A percentile compares a stretch with the other conserved stretches of the same genome.
Conservation (phyloP, 768 basidiomycete species). For the Boletellus emodensis region DNA sequence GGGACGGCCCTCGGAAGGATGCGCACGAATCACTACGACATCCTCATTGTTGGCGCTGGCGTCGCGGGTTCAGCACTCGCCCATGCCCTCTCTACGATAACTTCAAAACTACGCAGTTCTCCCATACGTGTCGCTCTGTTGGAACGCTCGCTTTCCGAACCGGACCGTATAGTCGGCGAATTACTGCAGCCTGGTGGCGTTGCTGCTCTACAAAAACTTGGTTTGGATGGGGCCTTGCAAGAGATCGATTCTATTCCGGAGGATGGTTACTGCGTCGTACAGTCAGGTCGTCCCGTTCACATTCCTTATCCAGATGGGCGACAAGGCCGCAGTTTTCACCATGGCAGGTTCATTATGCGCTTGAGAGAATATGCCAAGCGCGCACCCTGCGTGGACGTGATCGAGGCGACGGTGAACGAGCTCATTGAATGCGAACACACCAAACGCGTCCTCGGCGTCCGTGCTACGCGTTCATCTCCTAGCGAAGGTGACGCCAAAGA, state of each 20-base stretch:
- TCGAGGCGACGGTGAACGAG: slow-evolving; percentile 81
- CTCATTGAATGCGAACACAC: slow-evolving; percentile 57
- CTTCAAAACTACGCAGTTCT: slow-evolving; percentile 36
- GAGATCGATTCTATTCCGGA: slow-evolving; percentile 84
- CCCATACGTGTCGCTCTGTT: slow-evolving; percentile 79
- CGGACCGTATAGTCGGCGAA: slow-evolving; percentile 97
- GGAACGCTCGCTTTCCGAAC: slow-evolving; percentile 88
- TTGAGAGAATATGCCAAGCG: slow-evolving; percentile 62
- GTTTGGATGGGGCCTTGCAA: slow-evolving; percentile 70
- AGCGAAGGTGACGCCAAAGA: slow-evolving; percentile 25
- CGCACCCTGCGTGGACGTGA: slow-evolving; percentile 66
- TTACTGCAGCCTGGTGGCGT: slow-evolving; percentile 93
- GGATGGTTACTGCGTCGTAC: slow-evolving; percentile 81
- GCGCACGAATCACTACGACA: slow-evolving; percentile 49
- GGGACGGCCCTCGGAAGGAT: slow-evolving; percentile 2
- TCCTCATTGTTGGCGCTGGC: slow-evolving; percentile 89
- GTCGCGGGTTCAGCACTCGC: slow-evolving; percentile 87
- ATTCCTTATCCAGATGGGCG: slow-evolving; percentile 80
- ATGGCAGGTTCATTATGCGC: slow-evolving; percentile 83
- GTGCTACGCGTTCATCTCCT: slow-evolving; percentile 45
- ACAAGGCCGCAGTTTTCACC: slow-evolving; percentile 88
- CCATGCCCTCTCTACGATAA: slow-evolving; percentile 67
- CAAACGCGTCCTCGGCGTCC: slow-evolving; percentile 61
- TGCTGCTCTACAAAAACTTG: slow-evolving; percentile 68
- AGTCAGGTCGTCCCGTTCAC: slow-evolving; percentile 59